Base-by-base conservation (phyloP, 331 rosid genomes). In the Ulmus americana region DNA sequence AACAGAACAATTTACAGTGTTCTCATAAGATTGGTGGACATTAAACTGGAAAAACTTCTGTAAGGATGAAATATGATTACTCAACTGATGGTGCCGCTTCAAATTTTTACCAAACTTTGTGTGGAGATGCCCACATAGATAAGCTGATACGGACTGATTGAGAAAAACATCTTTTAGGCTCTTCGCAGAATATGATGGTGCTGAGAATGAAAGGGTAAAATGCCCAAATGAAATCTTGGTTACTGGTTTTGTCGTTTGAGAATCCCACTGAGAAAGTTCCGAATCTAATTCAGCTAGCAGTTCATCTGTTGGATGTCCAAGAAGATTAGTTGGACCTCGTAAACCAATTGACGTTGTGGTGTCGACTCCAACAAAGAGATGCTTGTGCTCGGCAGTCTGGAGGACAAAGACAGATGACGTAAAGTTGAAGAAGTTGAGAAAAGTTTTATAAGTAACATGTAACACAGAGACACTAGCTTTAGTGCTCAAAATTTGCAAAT, bases 71-170 rank as follows among this genome's bases (percentile, higher is more conserved):
- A 70, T 38, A 9, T 50, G 78, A 69, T 73, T 61, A 68, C 69
- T 63, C 77, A 67, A 81, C 70, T 76, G 89, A 81, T 89, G 95
- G 60, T 81, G 88, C 52, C 97, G 86, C 82, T 89, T 92, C 81
- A 92, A 82, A 78, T 92, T 87, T 80, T 68, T 83, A 54, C 98
- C 97, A 68, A 85, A 92, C 59, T 66, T 72, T 70, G 91, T 53
- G 77, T 92, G 98, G 64, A 92, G 97, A 82, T 89, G 97, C 68
- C 98, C 98, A 11, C 97, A 86, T 61, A 92, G 51, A 82, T 92
- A 92, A 59, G 95, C 90, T 47, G 98, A 87, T 70, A 89, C 4
- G 51, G 97, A 89, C 67, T 89, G 95, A 53, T 87, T 82, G 65
- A 92, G 82, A 76, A 92, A 83, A 59, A 89, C 67, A 69, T 89